These are phyloP conservation scores for Alternaria longipes DNA, from an alignment of 2,329 filamentous ascomycete genomes.

Conservation along the genomic window DNA sequence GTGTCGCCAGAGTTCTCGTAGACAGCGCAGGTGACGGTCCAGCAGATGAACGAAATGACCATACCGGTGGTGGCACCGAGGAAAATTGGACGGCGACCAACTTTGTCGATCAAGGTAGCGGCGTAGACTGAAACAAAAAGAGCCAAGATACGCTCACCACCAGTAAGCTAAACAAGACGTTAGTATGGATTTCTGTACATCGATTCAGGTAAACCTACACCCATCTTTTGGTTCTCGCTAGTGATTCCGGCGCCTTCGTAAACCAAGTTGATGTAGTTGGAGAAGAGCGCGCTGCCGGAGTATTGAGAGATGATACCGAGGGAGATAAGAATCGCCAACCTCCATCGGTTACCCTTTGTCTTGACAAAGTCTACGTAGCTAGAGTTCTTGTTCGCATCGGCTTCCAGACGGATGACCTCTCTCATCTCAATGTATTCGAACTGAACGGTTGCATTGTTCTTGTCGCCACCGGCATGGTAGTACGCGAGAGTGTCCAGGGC, in stretches of 20 bases:
- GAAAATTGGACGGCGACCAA: conserved; percentile 67
- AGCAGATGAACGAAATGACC: conserved; percentile 48
- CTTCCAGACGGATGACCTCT: conserved; percentile 68
- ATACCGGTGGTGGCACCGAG: conserved; percentile 53
- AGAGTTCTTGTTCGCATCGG: conserved; percentile 57
- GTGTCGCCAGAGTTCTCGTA: conserved; percentile 41
- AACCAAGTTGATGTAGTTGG: conserved; percentile 71
- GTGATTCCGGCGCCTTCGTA: conserved; percentile 69
- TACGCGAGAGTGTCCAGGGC: conserved; percentile 68
- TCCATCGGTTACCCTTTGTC: conserved; percentile 71
- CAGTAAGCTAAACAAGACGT: conserved; percentile 28
- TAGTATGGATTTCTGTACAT: not conserved
- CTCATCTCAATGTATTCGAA: conserved; percentile 74
- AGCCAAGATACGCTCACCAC: conserved; percentile 67
- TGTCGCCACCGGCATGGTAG: conserved; percentile 70
- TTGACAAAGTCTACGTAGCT: conserved; percentile 69
- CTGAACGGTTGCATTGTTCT: conserved; percentile 67
- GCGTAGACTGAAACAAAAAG: conserved; percentile 66
- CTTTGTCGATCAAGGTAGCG: conserved; percentile 64
- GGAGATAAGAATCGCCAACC: conserved; percentile 69
- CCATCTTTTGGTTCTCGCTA: conserved; percentile 47
- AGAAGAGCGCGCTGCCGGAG: conserved; percentile 72
- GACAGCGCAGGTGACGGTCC: conserved; percentile 47
- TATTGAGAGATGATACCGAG: conserved; percentile 74
- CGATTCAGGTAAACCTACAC: conserved; percentile 49